phyloP scores from a whole-genome alignment of 805 yeast genomes.

The Jamesozyma hellenica region DNA sequence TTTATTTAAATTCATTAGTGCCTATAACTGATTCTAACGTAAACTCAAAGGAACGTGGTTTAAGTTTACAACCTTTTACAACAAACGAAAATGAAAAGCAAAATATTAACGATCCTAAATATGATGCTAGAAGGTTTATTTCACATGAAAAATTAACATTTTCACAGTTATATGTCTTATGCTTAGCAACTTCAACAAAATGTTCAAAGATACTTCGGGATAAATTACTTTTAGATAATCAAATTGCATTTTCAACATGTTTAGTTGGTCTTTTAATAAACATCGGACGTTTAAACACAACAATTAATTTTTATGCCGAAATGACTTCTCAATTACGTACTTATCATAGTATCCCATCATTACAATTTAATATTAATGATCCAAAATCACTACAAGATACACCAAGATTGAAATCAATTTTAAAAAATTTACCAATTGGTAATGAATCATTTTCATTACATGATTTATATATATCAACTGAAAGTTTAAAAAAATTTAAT shows the following conservation, averaged over 20 bases:
- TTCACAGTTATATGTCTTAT: conserved; percentile 71
- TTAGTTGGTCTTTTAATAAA: conserved; percentile 81
- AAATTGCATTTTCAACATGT: conserved; percentile 59
- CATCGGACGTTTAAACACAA: conserved; percentile 89
- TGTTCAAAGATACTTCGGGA: conserved; percentile 78
- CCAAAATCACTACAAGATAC: conserved; percentile 88
- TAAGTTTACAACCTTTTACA: no score
- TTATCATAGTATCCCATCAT: conserved; percentile 83
- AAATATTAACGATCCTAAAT: conserved; percentile 26
- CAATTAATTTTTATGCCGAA: conserved; percentile 87
- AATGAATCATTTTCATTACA: conserved; percentile 33
- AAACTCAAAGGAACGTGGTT: not conserved
- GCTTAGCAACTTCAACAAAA: conserved; percentile 73
- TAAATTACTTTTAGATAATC: conserved; percentile 52
- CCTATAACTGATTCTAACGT: conserved; percentile 19
- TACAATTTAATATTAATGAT: conserved; percentile 43
- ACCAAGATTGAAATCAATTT: conserved; percentile 79
- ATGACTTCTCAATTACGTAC: conserved; percentile 92
- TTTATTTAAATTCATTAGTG: conserved; percentile 28
- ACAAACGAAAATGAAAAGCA: not conserved
- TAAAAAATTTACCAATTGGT: conserved; percentile 40
- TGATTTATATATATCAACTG: conserved; percentile 76
- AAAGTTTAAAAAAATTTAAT: conserved; percentile 41
- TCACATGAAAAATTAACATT: conserved; percentile 51
- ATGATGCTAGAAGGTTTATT: conserved; percentile 30